Base-by-base conservation (phyloP, 176 grass and related monocot species). In the Lolium rigidum region DNA sequence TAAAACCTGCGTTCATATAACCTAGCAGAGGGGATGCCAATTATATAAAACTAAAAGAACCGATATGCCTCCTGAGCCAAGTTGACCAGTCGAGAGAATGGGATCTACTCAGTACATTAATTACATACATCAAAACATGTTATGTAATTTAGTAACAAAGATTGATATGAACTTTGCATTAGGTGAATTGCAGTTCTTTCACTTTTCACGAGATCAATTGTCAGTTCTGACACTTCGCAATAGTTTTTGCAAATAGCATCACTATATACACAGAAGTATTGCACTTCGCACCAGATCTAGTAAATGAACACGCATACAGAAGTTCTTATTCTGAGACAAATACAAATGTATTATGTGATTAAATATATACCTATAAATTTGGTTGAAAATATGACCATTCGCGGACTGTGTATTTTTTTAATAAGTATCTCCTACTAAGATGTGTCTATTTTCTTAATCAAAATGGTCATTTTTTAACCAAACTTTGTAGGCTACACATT, bases 1-100 rank as follows among this genome's bases (percentile, higher is more conserved):
- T 79, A 60, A 86, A 59, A 41, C 10, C 70, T 17, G 70, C 16
- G 10, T 11, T 59, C 49, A 48, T 81, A 64, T 14, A 59, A 75
- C 77, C 3, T 18, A 77, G 18, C 82, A 25, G 24, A 60, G 10
- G 28, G 37, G 59, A 80, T 68, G 24, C 6, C 47, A 11, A 68
- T 67, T 57, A 48, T 11, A 22, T 51, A 74, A 28, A 28, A 28
- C 26, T 28, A 28, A 50, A 51, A 14, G 24, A 75, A 51, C 28
- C 69, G 15, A 6, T 14, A 60, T 78, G 74, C 43, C 25, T 68
- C 22, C 3, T 41, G 72, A 82, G 12, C 6, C 4, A 77, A 67
- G 28, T 28, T 67, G 63, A 77, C 2, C 55, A 70, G 67, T 46
- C 12, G 18, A 77, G 62, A 49, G 22, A 20, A 70, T 58, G 24